Evolutionary conservation across 2,329 filamentous ascomycete species (phyloP), one percentile per base, ranked within the genome.

Genomic region (Fusarium coicis): DNA sequence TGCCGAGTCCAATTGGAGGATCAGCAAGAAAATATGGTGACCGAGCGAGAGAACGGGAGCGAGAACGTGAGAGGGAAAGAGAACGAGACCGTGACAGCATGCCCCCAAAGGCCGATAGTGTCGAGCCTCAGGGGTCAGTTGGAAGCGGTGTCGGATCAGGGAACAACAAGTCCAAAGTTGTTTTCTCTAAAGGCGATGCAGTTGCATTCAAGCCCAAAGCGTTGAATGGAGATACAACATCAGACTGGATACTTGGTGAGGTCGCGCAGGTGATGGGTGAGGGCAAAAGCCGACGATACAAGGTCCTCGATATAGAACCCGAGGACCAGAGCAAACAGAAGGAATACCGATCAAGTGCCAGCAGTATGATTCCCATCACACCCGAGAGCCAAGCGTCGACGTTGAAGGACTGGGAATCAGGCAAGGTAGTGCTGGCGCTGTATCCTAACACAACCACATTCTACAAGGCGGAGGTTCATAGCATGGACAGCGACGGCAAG

Each of bases 361-460:
- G 88, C 78, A 93, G 89, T 78, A 91, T 96, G 86, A 95, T 95
- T 50, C 89, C 91, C 5, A 95, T 96, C 63, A 92, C 93, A 5
- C 86, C 88, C 0, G 83, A 84, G 71, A 81, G 71, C 78, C 85
- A 73, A 79, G 84, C 79, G 73, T 84, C 81, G 70, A 89, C 82
- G 5, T 84, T 92, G 21, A 83, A 87, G 8, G 86, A 92, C 44
- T 88, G 92, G 65, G 89, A 92, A 40, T 83, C 88, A 43, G 92
- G 93, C 49, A 93, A 92, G 79, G 89, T 90, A 50, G 93, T 96
- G 14, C 85, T 96, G 64, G 93, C 93, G 0, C 84, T 94, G 65
- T 96, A 96, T 78, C 93, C 93, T 0, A 91, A 94, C 76, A 96
- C 93, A 2, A 95, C 93, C 2, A 95, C 93, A 1, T 96, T 96